Evolutionary conservation across 1,284 basidiomycete species (phyloP).

Genomic region (Tilletia caries): DNA sequence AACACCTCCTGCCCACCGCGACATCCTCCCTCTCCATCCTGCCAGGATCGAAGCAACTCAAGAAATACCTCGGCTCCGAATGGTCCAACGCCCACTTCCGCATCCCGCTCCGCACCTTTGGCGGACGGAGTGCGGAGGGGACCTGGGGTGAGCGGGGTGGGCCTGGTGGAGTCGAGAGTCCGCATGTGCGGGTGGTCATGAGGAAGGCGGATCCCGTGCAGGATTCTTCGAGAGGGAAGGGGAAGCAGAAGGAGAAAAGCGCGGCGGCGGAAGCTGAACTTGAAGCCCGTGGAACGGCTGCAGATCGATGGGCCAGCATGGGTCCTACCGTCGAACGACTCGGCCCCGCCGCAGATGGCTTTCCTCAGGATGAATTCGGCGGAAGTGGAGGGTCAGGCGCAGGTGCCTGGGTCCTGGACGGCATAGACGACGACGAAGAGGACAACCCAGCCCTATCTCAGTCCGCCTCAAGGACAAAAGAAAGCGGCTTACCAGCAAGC

Average conservation of each 20-base stretch:
- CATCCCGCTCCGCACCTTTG: constrained; percentile 38
- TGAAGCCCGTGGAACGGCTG: neutral
- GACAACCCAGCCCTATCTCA: too few species aligned
- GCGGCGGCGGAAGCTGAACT: too few species aligned
- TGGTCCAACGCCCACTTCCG: constrained; percentile 45
- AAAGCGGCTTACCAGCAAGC: too few species aligned
- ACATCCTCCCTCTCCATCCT: constrained; percentile 9
- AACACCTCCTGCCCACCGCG: neutral
- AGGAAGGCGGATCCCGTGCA: neutral
- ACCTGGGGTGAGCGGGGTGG: constrained; percentile 6
- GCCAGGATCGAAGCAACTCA: neutral
- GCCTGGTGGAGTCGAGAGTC: constrained; percentile 14
- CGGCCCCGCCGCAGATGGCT: too few species aligned
- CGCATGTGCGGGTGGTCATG: neutral
- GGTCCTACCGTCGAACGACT: too few species aligned
- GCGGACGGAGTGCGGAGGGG: constrained; percentile 19
- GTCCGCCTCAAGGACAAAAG: too few species aligned
- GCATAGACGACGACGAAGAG: too few species aligned
- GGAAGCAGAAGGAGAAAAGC: neutral
- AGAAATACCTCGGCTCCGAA: constrained; percentile 37
- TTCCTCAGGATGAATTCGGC: neutral
- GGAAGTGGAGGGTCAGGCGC: too few species aligned
- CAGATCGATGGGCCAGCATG: too few species aligned
- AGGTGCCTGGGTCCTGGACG: too few species aligned
- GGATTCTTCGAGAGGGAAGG: neutral